phyloP scores from a whole-genome alignment of 1,139 yeast genomes.

The Hansenula sp. region DNA sequence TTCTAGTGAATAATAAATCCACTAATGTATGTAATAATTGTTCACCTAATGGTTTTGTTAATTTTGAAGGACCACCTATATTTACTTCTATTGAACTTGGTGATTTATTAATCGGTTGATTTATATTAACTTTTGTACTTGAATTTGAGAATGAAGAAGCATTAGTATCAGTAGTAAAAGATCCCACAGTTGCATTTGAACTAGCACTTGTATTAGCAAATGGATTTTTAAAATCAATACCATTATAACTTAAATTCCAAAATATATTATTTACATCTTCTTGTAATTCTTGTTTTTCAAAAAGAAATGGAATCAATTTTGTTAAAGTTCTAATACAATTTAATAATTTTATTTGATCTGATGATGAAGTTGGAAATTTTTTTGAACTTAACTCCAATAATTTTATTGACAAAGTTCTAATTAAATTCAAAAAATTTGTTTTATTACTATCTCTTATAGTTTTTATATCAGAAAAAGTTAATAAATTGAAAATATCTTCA shows the following conservation, averaged over 20 bases:
- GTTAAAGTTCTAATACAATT: constrained; percentile 67
- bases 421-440: constrained; percentile 49
- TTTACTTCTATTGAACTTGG: constrained; percentile 21
- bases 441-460: constrained; percentile 54
- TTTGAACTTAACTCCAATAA: constrained; percentile 25
- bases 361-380: constrained; percentile 21
- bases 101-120: constrained; percentile 15
- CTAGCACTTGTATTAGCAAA: constrained; percentile 4
- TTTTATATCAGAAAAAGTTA: constrained; percentile 56
- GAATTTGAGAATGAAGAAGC: constrained; percentile 1
- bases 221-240: constrained; percentile 7
- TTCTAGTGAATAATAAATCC: constrained; percentile 52
- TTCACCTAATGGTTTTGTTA: constrained; percentile 42
- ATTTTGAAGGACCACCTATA: constrained; percentile 12
- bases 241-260: constrained; percentile 35
- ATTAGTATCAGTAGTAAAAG: constrained; percentile 32
- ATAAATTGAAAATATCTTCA: constrained; percentile 51
- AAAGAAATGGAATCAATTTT: constrained; percentile 62
- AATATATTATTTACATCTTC: constrained; percentile 34
- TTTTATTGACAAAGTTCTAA: constrained; percentile 37
- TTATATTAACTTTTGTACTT: constrained; percentile 1
- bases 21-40: constrained; percentile 42
- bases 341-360: constrained; percentile 29
- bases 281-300: constrained; percentile 41
- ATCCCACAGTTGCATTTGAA: constrained; percentile 31